These are phyloP conservation scores for Pythium rhizo-oryzae DNA, from an alignment of 352 stramenopile genomes.

Conservation along the genomic window DNA sequence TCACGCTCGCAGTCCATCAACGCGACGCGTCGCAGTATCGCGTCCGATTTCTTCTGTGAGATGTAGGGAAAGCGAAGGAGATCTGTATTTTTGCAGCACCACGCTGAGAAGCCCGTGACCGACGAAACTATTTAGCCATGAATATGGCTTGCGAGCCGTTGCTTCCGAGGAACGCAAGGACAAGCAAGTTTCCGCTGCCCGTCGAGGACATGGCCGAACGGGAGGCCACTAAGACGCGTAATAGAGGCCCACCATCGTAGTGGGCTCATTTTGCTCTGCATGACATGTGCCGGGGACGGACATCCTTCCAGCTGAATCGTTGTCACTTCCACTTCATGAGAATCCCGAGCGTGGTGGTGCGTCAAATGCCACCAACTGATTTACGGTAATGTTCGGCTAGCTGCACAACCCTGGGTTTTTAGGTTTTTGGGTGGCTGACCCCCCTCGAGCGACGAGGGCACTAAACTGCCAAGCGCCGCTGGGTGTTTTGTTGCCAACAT, in stretches of 20 bases:
- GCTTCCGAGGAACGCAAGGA: too few species aligned
- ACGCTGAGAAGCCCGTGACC: neutral
- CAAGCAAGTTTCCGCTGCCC: neutral
- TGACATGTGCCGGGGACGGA: neutral
- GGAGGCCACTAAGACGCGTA: constrained; percentile 1
- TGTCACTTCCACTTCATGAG: too few species aligned
- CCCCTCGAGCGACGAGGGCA: constrained; percentile 12
- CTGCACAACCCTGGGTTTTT: constrained; percentile 11
- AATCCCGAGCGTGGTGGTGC: too few species aligned
- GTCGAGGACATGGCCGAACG: constrained; percentile 8
- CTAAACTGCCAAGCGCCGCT: constrained; percentile 2
- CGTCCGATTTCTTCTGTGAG: constrained; percentile 70
- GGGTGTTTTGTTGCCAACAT: constrained; percentile 4
- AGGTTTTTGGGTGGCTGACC: constrained; percentile 26
- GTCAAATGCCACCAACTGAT: neutral
- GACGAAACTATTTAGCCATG: neutral
- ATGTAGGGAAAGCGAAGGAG: constrained; percentile 36
- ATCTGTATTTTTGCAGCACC: neutral
- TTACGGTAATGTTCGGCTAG: neutral
- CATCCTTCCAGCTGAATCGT: neutral
- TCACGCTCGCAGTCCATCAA: constrained; percentile 48
- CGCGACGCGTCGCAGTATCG: constrained; percentile 48
- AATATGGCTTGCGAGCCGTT: too few species aligned
- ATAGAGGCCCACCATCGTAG: constrained; percentile 4
- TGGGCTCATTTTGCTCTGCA: neutral